Percentiles rank a stretch among this genome's conserved stretches.
Evolutionary conservation across 257 asterid genomes (phyloP).

Genomic region (Solanum tarapatanum): DNA sequence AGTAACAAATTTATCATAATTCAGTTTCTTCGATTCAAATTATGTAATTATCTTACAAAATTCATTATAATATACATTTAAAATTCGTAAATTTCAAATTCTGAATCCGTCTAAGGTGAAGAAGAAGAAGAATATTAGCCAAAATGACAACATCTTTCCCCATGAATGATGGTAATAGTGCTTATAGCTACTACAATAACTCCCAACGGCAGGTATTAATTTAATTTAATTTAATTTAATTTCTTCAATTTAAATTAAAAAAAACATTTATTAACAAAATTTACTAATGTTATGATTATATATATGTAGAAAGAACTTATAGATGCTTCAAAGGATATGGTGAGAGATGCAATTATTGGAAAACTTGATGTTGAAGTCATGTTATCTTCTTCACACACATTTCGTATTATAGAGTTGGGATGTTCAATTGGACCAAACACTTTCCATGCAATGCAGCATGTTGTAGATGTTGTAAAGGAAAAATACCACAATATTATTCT

Average conservation of each 20-base stretch:
- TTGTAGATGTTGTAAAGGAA: slow-evolving; percentile 5
- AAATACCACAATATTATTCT: neutral
- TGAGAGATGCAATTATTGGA: neutral
- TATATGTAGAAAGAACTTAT: neutral
- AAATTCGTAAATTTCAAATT: too few species aligned
- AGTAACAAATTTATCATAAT: too few species aligned
- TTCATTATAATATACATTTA: too few species aligned
- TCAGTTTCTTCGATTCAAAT: too few species aligned
- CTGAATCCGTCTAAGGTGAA: too few species aligned
- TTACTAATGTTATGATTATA: too few species aligned
- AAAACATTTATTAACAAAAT: too few species aligned
- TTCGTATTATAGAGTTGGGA: slow-evolving; percentile 17
- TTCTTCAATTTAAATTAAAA: too few species aligned
- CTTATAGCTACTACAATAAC: slow-evolving; percentile 12
- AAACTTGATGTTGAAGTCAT: neutral
- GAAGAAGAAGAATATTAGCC: neutral
- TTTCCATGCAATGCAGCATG: slow-evolving; percentile 4
- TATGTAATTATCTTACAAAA: too few species aligned
- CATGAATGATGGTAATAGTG: slow-evolving; percentile 19
- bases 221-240: too few species aligned
- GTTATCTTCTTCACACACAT: neutral
- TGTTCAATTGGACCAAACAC: slow-evolving; percentile 27
- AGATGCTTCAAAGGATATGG: neutral
- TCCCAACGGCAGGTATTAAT: neutral
- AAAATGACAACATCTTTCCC: neutral